These are phyloP conservation scores for Chaetomium globosum DNA, from an alignment of 2,329 filamentous ascomycete species.

Conservation along the genomic window DNA sequence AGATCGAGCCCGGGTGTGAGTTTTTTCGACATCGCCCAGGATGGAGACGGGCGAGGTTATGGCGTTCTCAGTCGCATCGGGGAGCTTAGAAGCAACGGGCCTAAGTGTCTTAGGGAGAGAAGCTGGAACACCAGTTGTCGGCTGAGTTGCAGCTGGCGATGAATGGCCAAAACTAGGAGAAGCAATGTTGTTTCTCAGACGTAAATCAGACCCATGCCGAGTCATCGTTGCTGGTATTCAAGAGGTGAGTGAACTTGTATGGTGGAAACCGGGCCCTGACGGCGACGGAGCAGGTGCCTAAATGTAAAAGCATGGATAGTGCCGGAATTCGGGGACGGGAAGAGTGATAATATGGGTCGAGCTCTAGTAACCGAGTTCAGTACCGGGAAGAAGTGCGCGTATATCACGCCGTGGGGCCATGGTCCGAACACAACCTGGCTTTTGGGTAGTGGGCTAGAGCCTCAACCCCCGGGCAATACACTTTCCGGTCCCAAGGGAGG, in stretches of 20 bases:
- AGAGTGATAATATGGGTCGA: background rate
- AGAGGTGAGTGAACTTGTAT: slow-evolving; percentile 2
- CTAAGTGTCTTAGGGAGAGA: slow-evolving; percentile 11
- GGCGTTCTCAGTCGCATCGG: background rate
- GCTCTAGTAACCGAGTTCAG: background rate
- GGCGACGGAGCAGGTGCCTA: background rate
- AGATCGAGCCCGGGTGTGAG: slow-evolving; percentile 11
- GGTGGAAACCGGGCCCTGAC: slow-evolving; percentile 9
- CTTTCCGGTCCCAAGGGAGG: background rate
- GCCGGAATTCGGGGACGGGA: background rate
- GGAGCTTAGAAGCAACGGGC: slow-evolving; percentile 20
- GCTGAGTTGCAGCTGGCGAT: background rate
- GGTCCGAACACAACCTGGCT: background rate
- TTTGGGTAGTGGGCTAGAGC: background rate
- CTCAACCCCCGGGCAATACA: background rate
- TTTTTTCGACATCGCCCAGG: background rate
- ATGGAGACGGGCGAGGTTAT: background rate
- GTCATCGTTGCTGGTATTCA: background rate
- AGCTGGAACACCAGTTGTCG: background rate
- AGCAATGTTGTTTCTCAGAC: slow-evolving; percentile 5
- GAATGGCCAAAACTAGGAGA: background rate
- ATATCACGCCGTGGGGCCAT: background rate
- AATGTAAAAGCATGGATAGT: background rate
- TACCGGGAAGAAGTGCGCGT: background rate
- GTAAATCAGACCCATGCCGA: slow-evolving; percentile 12